Percentiles rank a stretch among this genome's conserved stretches.
These are phyloP conservation scores for Trichoderma parareesei DNA, from an alignment of 495 filamentous ascomycete genomes.

Conservation along the genomic window DNA sequence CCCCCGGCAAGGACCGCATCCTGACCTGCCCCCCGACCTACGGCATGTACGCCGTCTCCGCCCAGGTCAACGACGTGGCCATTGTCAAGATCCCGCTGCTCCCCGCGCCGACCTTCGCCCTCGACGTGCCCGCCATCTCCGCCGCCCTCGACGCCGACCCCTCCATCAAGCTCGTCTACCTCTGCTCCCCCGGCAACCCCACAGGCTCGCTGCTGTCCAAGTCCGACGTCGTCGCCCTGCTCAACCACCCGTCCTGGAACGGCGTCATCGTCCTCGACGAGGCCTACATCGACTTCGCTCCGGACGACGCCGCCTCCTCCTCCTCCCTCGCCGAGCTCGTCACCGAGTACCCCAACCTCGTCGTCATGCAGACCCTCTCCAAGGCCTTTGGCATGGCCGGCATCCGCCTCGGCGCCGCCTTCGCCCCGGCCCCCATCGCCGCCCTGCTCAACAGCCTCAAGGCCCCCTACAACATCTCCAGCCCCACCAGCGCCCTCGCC, in stretches of 20 bases:
- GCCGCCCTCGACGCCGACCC: conserved; percentile 49
- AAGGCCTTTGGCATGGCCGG: conserved; percentile 96
- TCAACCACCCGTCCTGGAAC: conserved; percentile 91
- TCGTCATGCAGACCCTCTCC: conserved; percentile 94
- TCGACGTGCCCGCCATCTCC: conserved; percentile 63
- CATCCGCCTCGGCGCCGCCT: conserved; percentile 67
- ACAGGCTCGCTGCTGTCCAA: conserved; percentile 73
- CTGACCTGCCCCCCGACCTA: conserved; percentile 94
- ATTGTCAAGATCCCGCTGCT: conserved; percentile 77
- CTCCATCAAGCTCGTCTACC: conserved; percentile 77
- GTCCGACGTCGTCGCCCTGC: conserved; percentile 60
- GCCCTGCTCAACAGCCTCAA: conserved; percentile 79
- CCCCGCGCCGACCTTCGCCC: conserved; percentile 50
- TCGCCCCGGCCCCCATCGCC: conserved; percentile 51
- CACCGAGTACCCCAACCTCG: conserved; percentile 86
- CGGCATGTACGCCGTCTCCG: conserved; percentile 94
- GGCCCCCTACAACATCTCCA: conserved; percentile 90
- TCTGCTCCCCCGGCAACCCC: conserved; percentile 93
- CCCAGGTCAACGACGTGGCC: conserved; percentile 82
- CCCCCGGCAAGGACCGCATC: conserved; percentile 78
- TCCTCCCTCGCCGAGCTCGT: conserved; percentile 90
- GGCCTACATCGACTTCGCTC: conserved; percentile 93
- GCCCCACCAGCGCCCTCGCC: conserved; percentile 76
- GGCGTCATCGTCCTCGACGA: conserved; percentile 90
- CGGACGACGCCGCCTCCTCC: conserved; percentile 41